Evolutionary conservation across 768 basidiomycete genomes (phyloP).

Genomic region (Lactifluus rugatus): DNA sequence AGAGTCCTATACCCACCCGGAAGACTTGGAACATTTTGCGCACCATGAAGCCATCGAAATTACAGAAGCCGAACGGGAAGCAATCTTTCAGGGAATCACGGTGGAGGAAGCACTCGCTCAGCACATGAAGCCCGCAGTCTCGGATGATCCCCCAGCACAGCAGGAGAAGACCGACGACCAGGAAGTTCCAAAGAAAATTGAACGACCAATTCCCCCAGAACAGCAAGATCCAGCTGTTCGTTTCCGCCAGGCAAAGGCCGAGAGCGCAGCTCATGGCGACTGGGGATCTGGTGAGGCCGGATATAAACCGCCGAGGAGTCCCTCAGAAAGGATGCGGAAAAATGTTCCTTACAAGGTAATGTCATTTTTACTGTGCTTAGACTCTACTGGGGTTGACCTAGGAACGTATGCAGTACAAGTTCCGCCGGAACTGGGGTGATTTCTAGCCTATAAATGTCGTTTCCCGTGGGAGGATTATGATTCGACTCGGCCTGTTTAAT

Average conservation of each 20-base stretch:
- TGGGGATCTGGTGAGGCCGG: constrained; percentile 68
- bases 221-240: constrained; percentile 58
- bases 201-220: constrained; percentile 50
- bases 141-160: background rate
- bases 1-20: constrained; percentile 87
- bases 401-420: constrained; percentile 77
- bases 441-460: constrained; percentile 24
- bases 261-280: constrained; percentile 45
- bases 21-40: constrained; percentile 87
- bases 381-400: constrained; percentile 36
- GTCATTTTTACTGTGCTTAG: constrained; percentile 3
- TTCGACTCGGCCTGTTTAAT: background rate
- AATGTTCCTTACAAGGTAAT: constrained; percentile 85
- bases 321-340: constrained; percentile 69
- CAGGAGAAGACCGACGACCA: constrained; percentile 8
- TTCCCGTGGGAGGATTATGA: background rate
- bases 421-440: constrained; percentile 81
- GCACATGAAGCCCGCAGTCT: constrained; percentile 27
- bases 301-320: constrained; percentile 61
- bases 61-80: constrained; percentile 76
- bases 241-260: constrained; percentile 46
- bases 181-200: constrained; percentile 32
- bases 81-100: constrained; percentile 71
- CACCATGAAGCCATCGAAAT: constrained; percentile 81
- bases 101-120: constrained; percentile 57